Percentiles rank a stretch among this genome's conserved stretches.
Evolutionary conservation across 2,329 filamentous ascomycete genomes (phyloP).

Genomic region (Apiospora koreana): DNA sequence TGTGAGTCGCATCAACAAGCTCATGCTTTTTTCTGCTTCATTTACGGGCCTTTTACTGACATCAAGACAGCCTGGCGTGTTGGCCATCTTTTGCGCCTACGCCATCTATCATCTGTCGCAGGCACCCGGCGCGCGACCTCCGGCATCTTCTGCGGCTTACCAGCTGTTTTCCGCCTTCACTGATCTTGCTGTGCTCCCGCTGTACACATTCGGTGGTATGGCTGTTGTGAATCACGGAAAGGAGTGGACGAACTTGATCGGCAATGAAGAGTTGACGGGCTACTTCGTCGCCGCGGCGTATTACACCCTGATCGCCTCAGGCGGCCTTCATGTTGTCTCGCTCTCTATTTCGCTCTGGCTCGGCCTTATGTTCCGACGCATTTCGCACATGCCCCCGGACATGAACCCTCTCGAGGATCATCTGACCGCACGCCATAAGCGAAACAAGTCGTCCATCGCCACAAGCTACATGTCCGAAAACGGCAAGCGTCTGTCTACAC

Average conservation of each 20-base stretch:
- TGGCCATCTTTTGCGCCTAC: slow-evolving; percentile 72
- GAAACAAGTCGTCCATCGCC: slow-evolving; percentile 63
- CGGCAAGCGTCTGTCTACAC: slow-evolving; percentile 59
- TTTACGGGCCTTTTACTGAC: slow-evolving; percentile 7
- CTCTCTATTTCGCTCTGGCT: slow-evolving; percentile 74
- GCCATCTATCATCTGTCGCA: slow-evolving; percentile 78
- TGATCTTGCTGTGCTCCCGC: slow-evolving; percentile 59
- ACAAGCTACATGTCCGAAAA: slow-evolving; percentile 42
- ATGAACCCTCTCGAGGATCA: slow-evolving; percentile 93
- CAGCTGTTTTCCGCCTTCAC: slow-evolving; percentile 79
- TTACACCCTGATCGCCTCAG: slow-evolving; percentile 64
- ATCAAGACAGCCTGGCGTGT: slow-evolving; percentile 68
- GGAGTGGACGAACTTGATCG: slow-evolving; percentile 70
- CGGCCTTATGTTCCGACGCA: slow-evolving; percentile 77
- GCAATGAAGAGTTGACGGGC: slow-evolving; percentile 49
- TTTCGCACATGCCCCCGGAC: slow-evolving; percentile 80
- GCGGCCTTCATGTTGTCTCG: slow-evolving; percentile 70
- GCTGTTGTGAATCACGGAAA: slow-evolving; percentile 44
- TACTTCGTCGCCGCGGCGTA: slow-evolving; percentile 68
- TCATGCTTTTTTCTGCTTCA: not conserved
- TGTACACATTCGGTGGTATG: slow-evolving; percentile 58
- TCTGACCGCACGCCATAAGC: slow-evolving; percentile 80
- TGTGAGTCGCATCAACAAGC: slow-evolving; percentile 51
- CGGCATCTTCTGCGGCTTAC: slow-evolving; percentile 83
- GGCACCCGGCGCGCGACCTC: slow-evolving; percentile 68